Base-by-base conservation (phyloP, 352 stramenopile genomes). In the Pythium dissotocum region DNA sequence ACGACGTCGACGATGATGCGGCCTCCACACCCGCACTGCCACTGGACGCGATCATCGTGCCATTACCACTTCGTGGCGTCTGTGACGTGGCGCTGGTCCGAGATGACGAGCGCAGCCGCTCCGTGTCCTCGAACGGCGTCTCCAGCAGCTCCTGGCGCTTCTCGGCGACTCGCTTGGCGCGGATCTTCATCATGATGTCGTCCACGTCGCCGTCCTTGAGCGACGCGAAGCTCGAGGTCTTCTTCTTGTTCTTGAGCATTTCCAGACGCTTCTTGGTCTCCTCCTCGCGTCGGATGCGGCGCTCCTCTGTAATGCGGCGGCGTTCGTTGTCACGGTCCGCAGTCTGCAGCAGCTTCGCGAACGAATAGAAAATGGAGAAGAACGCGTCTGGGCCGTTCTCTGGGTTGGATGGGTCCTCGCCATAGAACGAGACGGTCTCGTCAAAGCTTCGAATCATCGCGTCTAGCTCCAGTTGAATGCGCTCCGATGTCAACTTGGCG, bases 321-420 rank as follows among this genome's bases (percentile, higher is more conserved):
- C 87, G 87, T 64, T 95, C 87, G 35, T 95, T 95, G 63, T 95
- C 87, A 18, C 85, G 87, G 62, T 93, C 87, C 0, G 87, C 87
- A 0, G 83, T 83, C 73, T 93, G 85, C 44, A 95, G 68, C 24
- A 93, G 72, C 72, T 95, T 93, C 6, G 83, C 83, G 65, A 93
- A 93, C 59, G 85, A 93, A 53, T 91, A 89, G 30, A 95, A 93
- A 56, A 95, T 91, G 18, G 85, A 93, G 64, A 95, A 95, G 61
- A 95, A 95, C 13, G 80, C 71, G 40, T 95, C 85, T 0, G 87
- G 87, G 2, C 85, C 85, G 49, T 77, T 86, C 46, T 93, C 85
- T 2, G 79, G 77, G n/a, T 77, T 91, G 40, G 82, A 71, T 0
- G 84, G 79, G 60, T 94, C 84, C 77, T 95, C 87, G 21, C 87